These are phyloP conservation scores for Tylopilus plumbeoviolaceoides DNA, from an alignment of 768 basidiomycete species.

Conservation along the genomic window DNA sequence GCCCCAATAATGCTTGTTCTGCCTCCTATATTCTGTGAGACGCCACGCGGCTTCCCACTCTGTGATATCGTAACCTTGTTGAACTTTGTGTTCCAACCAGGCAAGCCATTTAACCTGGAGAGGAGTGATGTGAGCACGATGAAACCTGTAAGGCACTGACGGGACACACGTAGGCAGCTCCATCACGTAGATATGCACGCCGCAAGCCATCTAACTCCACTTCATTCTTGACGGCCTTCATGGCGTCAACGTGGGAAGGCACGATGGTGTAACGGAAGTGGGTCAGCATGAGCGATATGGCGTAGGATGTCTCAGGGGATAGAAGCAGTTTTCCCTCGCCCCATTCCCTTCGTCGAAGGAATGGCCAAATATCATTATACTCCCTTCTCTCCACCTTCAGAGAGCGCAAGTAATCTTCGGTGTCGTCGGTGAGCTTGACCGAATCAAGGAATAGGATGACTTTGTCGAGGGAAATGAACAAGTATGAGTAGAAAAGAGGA, in stretches of 20 bases:
- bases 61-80: slow-evolving; percentile 74
- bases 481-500: slow-evolving; percentile 87
- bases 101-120: slow-evolving; percentile 76
- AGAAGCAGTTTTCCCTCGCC: slow-evolving; percentile 79
- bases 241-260: slow-evolving; percentile 65
- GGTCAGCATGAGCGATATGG: slow-evolving; percentile 81
- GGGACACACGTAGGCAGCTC: slow-evolving; percentile 69
- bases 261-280: slow-evolving; percentile 74
- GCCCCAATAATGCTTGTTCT: slow-evolving; percentile 73
- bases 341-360: slow-evolving; percentile 70
- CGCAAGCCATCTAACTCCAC: slow-evolving; percentile 80
- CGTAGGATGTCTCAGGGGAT: slow-evolving; percentile 71
- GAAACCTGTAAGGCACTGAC: slow-evolving; percentile 6
- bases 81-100: slow-evolving; percentile 82
- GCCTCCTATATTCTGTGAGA: slow-evolving; percentile 69
- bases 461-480: slow-evolving; percentile 63
- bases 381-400: slow-evolving; percentile 56
- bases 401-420: slow-evolving; percentile 52
- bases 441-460: slow-evolving; percentile 75
- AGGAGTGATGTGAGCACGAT: slow-evolving; percentile 10
- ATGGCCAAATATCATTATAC: slow-evolving; percentile 79
- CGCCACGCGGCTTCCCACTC: slow-evolving; percentile 92
- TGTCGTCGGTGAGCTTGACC: slow-evolving; percentile 57
- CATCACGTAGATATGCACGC: slow-evolving; percentile 86
- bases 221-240: slow-evolving; percentile 87